Conservation (phyloP, 176 grass and related monocot species). For the Areca catechu region DNA sequence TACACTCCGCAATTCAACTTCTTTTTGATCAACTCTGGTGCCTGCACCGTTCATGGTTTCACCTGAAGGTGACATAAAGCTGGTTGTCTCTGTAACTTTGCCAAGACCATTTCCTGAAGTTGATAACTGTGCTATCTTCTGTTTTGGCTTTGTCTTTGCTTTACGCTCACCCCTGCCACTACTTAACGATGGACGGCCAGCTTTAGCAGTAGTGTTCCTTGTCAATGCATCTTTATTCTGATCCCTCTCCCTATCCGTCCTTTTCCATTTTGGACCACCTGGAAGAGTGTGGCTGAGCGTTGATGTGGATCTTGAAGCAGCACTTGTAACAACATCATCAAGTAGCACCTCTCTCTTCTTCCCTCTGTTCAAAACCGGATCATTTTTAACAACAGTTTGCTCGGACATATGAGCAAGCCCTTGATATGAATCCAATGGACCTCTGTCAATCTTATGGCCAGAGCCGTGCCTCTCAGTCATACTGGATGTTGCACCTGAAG, state of each 20-base stretch:
- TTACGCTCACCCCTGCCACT: slow-evolving; percentile 61
- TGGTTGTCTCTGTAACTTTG: slow-evolving; percentile 32
- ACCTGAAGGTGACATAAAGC: slow-evolving; percentile 12
- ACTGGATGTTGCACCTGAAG: slow-evolving; percentile 15
- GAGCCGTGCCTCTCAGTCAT: slow-evolving; percentile 29
- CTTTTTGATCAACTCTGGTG: slow-evolving; percentile 18
- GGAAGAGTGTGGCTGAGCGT: slow-evolving; percentile 9
- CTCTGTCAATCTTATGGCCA: slow-evolving; percentile 36
- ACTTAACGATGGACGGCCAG: slow-evolving; percentile 54
- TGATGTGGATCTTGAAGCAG: slow-evolving; percentile 12
- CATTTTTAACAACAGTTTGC: slow-evolving; percentile 12
- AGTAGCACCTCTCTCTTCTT: slow-evolving; percentile 32
- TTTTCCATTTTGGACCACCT: slow-evolving; percentile 75
- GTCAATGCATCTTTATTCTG: slow-evolving; percentile 49
- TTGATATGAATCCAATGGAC: slow-evolving; percentile 47
- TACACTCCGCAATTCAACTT: slow-evolving; percentile 11
- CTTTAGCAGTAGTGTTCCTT: slow-evolving; percentile 47
- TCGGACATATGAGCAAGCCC: slow-evolving; percentile 5
- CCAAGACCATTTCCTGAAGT: slow-evolving; percentile 50
- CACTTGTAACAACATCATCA: slow-evolving; percentile 24
- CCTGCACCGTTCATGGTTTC: slow-evolving; percentile 9
- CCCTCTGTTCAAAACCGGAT: slow-evolving; percentile 7
- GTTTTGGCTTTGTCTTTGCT: slow-evolving; percentile 72
- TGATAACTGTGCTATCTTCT: slow-evolving; percentile 68
- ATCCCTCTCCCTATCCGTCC: slow-evolving; percentile 42